Conservation (phyloP, 1,284 basidiomycete species). For the Cutaneotrichosporon sp. region DNA sequence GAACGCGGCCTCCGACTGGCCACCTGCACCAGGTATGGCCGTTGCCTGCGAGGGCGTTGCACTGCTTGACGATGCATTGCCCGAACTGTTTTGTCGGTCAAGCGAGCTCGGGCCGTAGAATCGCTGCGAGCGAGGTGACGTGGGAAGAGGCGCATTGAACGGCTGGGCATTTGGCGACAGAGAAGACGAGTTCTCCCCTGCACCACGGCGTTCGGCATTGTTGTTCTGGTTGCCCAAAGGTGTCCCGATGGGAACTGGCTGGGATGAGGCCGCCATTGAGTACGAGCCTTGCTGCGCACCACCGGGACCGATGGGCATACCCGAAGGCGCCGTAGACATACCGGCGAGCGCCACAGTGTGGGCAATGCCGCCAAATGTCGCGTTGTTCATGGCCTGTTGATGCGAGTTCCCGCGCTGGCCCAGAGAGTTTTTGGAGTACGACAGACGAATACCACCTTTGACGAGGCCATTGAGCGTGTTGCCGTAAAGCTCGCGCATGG, state of each 20-base stretch:
- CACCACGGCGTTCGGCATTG: constrained; percentile 1
- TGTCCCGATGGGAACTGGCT: constrained; percentile 15
- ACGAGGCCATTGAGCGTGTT: constrained; percentile 82
- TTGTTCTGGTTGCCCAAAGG: constrained; percentile 8
- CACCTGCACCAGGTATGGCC: not conserved
- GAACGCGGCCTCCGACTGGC: constrained; percentile 11
- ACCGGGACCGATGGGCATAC: constrained; percentile 8
- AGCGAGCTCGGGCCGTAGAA: constrained; percentile 20
- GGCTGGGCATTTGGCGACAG: constrained; percentile 44
- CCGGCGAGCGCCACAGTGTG: constrained; percentile 43
- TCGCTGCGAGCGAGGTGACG: constrained; percentile 34
- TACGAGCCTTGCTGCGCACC: not conserved
- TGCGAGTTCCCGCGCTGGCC: constrained; percentile 52
- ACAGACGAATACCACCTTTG: constrained; percentile 90
- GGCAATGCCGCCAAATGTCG: constrained; percentile 41
- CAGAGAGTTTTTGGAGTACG: constrained; percentile 92
- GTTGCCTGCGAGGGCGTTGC: not conserved
- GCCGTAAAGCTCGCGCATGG: constrained; percentile 86
- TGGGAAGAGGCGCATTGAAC: constrained; percentile 33
- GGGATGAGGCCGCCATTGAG: constrained; percentile 4
- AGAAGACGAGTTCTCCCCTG: constrained; percentile 20
- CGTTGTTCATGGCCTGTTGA: constrained; percentile 28
- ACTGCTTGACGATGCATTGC: not conserved
- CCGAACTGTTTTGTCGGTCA: constrained; percentile 1
- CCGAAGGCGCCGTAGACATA: constrained; percentile 23